Percentiles rank a stretch among this genome's conserved stretches.
Conservation (phyloP, 345 rosid genomes). For the Syzygium jambos region DNA sequence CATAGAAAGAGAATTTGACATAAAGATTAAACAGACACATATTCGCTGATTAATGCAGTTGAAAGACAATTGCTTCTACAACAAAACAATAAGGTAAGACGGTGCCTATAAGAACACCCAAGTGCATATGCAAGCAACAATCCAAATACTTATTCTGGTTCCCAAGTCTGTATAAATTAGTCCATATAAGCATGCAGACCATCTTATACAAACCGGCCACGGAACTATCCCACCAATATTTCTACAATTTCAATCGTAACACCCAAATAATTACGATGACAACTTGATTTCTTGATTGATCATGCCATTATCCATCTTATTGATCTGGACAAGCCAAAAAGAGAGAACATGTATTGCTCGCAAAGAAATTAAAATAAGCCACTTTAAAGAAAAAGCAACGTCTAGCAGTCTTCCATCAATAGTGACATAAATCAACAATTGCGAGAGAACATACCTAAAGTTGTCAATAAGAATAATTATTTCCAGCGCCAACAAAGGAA, state of each 20-base stretch:
- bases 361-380: background rate
- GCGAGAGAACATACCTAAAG: constrained; percentile 48
- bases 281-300: background rate
- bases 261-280: background rate
- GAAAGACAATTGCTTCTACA: background rate
- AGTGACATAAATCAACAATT: background rate
- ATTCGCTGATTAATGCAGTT: background rate
- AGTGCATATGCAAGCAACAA: background rate
- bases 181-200: background rate
- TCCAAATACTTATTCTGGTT: background rate
- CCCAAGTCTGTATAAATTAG: background rate
- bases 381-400: background rate
- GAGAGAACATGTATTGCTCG: background rate
- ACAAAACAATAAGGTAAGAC: background rate
- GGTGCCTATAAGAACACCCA: background rate
- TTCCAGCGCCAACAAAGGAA: constrained; percentile 81
- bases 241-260: background rate
- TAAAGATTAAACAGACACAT: background rate
- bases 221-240: background rate
- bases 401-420: background rate
- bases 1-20: background rate
- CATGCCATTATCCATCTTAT: background rate
- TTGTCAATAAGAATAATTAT: constrained; percentile 70
- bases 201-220: background rate
- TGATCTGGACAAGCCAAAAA: background rate